Percentiles rank a stretch among this genome's conserved stretches.
Evolutionary conservation across 352 stramenopile genomes (phyloP).

Genomic region (Globisporangium cederbergense): DNA sequence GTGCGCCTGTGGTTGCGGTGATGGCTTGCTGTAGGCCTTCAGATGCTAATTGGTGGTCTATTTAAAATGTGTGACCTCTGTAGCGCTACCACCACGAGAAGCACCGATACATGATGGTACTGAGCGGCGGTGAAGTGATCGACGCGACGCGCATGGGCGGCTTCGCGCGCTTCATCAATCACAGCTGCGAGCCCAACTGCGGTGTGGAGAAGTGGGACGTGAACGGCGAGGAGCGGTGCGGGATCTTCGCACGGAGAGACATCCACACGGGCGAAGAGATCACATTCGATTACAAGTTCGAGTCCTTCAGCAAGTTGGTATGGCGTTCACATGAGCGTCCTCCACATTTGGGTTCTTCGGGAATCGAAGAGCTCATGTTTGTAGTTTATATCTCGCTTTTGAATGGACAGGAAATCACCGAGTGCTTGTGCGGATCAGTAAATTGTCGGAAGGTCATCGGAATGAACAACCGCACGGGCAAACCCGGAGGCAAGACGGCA

Average conservation of each 20-base stretch:
- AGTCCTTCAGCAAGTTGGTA: conserved; percentile 52
- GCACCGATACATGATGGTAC: conserved; percentile 82
- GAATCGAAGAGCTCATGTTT: not conserved
- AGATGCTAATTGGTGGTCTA: not conserved
- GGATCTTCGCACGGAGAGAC: conserved; percentile 91
- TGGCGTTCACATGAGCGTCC: not conserved
- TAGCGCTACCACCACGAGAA: conserved; percentile 83
- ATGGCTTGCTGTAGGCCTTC: not conserved
- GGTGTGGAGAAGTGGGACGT: conserved; percentile 93
- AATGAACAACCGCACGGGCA: conserved; percentile 56
- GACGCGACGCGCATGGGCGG: conserved; percentile 89
- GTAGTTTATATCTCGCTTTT: not conserved
- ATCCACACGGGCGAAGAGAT: conserved; percentile 91
- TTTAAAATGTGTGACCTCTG: not conserved
- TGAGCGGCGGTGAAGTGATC: conserved; percentile 83
- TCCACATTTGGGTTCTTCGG: not conserved
- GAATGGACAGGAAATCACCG: conserved; percentile 53
- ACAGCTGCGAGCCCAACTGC: conserved; percentile 94
- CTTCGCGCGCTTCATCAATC: conserved; percentile 94
- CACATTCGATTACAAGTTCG: conserved; percentile 95
- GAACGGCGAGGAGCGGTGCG: conserved; percentile 91
- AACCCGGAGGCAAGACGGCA: conserved; percentile 19
- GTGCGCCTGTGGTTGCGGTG: conserved; percentile 1
- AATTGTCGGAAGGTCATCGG: conserved; percentile 77
- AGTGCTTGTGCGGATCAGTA: conserved; percentile 54